Base-by-base conservation (phyloP, 2,329 filamentous ascomycete genomes). In the Colletotrichum limetticola region DNA sequence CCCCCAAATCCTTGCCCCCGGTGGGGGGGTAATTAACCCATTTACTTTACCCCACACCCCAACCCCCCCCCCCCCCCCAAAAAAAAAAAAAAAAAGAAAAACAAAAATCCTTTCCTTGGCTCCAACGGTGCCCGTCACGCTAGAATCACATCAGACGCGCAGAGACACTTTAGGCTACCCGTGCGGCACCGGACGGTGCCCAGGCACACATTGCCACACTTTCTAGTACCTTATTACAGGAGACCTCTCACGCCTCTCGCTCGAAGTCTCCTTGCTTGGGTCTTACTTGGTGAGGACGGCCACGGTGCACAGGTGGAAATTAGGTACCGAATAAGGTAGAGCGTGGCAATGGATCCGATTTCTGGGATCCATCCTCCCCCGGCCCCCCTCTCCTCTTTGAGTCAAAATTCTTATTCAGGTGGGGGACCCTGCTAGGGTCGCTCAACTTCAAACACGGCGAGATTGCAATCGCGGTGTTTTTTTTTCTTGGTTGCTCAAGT, bases 361-460 rank as follows among this genome's bases (percentile, higher is more conserved):
- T 42, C 37, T 42, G 37, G 37, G 37, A 42, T 19, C 37, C 37
- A 42, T 42, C 16, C 30, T 49, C 7, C 19, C 42, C 42, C 42
- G 30, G 49, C 30, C 59, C 37, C n/a, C 56, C 26, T 53, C 46
- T 30, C 63, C 26, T 60, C 28, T 35, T 24, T 52, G 35, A 71
- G 56, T 26, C 35, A 62, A 62, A 58, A 28, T 57, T 58, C 49
- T 30, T 32, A 55, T 56, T 35, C 30, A 16, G 26, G 57, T 58
- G 26, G 26, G 61, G 68, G 64, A 22, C 53, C 42, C 59, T 59
- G 12, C 30, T 9, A 9, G 22, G 12, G 52, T 59, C 55, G 58
- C 69, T 69, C 53, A 72, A 72, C 59, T 37, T 65, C 55, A 70
- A 65, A 72, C 66, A 35, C 30, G 22, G 46, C 28, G 66, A 66